A percentile compares a stretch with the other conserved stretches of the same genome.
phyloP scores from a whole-genome alignment of 2,329 filamentous ascomycete genomes.

The Tolypocladium ophioglossoides region DNA sequence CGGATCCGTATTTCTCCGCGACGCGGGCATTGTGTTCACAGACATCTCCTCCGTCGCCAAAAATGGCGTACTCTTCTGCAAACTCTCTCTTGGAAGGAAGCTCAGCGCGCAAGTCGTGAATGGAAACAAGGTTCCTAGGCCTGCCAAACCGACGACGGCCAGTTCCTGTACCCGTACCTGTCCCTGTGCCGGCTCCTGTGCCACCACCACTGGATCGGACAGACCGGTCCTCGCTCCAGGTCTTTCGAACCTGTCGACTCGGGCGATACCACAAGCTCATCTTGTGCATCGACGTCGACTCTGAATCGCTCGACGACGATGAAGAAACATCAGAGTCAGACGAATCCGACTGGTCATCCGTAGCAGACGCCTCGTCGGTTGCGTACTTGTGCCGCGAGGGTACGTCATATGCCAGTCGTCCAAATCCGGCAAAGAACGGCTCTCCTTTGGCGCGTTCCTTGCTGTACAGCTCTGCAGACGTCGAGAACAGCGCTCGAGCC shows the following conservation, averaged over 20 bases:
- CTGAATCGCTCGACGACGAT: conserved; percentile 48
- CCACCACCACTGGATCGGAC: conserved; percentile 50
- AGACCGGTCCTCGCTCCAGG: conserved; percentile 46
- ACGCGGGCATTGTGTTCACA: conserved; percentile 76
- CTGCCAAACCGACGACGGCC: conserved; percentile 36
- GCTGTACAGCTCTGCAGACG: conserved; percentile 31
- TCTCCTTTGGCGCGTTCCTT: conserved; percentile 41
- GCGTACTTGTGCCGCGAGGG: conserved; percentile 35
- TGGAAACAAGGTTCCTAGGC: conserved; percentile 60
- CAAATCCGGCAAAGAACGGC: conserved; percentile 47
- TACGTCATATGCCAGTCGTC: conserved; percentile 40
- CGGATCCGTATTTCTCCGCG: conserved; percentile 58
- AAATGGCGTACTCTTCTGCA: conserved; percentile 71
- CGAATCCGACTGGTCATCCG: conserved; percentile 39
- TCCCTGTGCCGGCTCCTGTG: conserved; percentile 38
- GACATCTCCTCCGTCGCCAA: conserved; percentile 70
- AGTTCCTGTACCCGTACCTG: conserved; percentile 42
- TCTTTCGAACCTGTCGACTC: conserved; percentile 39
- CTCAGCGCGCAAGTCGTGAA: conserved; percentile 58
- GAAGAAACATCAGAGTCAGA: conserved; percentile 37
- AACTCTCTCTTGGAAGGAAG: conserved; percentile 72
- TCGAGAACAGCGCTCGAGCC: conserved; percentile 37
- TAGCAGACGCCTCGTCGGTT: conserved; percentile 39
- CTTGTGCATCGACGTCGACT: conserved; percentile 52
- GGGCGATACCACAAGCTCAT: conserved; percentile 47